These are phyloP conservation scores for Malassezia obtusa DNA, from an alignment of 1,284 basidiomycete genomes.

Conservation along the genomic window DNA sequence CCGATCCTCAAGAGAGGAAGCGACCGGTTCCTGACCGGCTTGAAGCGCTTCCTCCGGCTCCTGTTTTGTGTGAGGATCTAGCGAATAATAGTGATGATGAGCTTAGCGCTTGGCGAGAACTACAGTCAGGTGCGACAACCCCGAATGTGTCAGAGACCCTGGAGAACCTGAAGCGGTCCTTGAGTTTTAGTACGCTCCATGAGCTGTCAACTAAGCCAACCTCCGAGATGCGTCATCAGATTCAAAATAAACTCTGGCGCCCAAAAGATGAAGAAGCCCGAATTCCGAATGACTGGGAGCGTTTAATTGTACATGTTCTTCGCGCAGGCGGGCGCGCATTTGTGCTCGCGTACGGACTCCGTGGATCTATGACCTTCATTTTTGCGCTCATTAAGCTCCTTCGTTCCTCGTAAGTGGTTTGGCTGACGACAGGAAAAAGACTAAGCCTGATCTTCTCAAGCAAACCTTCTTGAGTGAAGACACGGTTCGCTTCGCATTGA, in stretches of 20 bases:
- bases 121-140: slow-evolving; percentile 28
- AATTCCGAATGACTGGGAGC: slow-evolving; percentile 43
- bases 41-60: neutral
- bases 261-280: slow-evolving; percentile 39
- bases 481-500: slow-evolving; percentile 38
- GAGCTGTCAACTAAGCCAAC: slow-evolving; percentile 35
- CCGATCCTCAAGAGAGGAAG: neutral
- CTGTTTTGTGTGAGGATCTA: neutral
- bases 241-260: slow-evolving; percentile 43
- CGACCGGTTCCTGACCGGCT: neutral
- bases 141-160: slow-evolving; percentile 42
- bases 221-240: slow-evolving; percentile 29
- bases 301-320: slow-evolving; percentile 36
- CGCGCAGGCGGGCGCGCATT: slow-evolving; percentile 38
- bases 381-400: slow-evolving; percentile 37
- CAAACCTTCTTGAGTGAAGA: slow-evolving; percentile 27
- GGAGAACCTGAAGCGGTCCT: slow-evolving; percentile 33
- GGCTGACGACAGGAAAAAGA: slow-evolving; percentile 19
- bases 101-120: neutral
- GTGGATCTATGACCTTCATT: slow-evolving; percentile 32
- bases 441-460: slow-evolving; percentile 21
- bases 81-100: neutral
- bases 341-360: slow-evolving; percentile 35
- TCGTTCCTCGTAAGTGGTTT: neutral
- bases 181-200: slow-evolving; percentile 36